Evolutionary conservation across 2,329 filamentous ascomycete species (phyloP).

Genomic region (Venturiaceae sp.): DNA sequence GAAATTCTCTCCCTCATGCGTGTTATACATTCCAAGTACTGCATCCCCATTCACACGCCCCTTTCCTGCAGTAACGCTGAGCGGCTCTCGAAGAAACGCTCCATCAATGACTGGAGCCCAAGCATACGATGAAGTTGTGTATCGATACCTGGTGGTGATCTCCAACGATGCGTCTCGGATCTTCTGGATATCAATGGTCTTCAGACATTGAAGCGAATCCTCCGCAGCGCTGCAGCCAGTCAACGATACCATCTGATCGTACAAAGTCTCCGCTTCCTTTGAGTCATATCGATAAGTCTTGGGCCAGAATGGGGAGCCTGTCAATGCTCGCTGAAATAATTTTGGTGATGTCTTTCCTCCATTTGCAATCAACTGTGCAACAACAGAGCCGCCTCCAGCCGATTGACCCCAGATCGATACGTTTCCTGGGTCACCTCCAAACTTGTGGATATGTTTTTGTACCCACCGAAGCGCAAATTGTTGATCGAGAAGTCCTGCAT

Average conservation of each 20-base stretch:
- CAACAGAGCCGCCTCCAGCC: slow-evolving; percentile 44
- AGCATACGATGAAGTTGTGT: slow-evolving; percentile 46
- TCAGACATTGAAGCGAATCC: slow-evolving; percentile 45
- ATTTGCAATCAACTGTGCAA: slow-evolving; percentile 43
- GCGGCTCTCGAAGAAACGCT: slow-evolving; percentile 36
- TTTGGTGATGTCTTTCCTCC: slow-evolving; percentile 29
- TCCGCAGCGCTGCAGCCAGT: slow-evolving; percentile 35
- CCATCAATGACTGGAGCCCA: slow-evolving; percentile 54
- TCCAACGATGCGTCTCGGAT: slow-evolving; percentile 42
- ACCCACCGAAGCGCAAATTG: slow-evolving; percentile 44
- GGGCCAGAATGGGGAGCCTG: slow-evolving; percentile 48
- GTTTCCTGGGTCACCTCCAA: slow-evolving; percentile 42
- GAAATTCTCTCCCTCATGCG: slow-evolving; percentile 55
- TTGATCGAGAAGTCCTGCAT: slow-evolving; percentile 44
- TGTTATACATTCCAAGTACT: slow-evolving; percentile 50
- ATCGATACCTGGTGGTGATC: slow-evolving; percentile 40
- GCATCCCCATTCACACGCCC: slow-evolving; percentile 34
- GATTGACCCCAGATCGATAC: slow-evolving; percentile 48
- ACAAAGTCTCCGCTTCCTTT: slow-evolving; percentile 41
- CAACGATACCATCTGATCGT: slow-evolving; percentile 34
- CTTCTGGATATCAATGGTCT: slow-evolving; percentile 41
- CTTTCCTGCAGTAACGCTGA: slow-evolving; percentile 33
- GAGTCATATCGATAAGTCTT: slow-evolving; percentile 46
- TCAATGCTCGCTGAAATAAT: slow-evolving; percentile 42
- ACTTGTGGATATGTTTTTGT: slow-evolving; percentile 41